A percentile compares a stretch with the other conserved stretches of the same genome.
Conservation (phyloP, 768 basidiomycete species). For the Amyloporia xantha region DNA sequence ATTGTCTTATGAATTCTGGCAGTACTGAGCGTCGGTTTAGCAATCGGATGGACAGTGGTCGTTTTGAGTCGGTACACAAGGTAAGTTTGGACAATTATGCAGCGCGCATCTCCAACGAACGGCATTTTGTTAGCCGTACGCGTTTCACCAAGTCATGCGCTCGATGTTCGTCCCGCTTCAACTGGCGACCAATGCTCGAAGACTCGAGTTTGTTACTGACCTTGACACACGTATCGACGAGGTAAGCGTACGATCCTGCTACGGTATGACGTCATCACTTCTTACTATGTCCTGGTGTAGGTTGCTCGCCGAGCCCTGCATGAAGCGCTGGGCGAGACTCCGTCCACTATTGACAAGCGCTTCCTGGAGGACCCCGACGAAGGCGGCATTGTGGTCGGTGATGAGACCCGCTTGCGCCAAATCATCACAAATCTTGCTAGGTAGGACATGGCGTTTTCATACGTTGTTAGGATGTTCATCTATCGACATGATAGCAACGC, state of each 20-base stretch:
- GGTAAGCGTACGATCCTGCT: conserved; percentile 28
- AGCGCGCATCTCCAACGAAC: not conserved
- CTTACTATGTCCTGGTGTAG: conserved; percentile 24
- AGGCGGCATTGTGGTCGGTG: conserved; percentile 72
- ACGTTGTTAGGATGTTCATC: not conserved
- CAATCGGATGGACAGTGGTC: conserved; percentile 82
- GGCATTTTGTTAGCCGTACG: conserved; percentile 56
- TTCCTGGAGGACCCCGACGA: conserved; percentile 41
- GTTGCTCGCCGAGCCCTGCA: conserved; percentile 54
- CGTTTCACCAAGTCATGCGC: conserved; percentile 72
- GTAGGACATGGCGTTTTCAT: conserved; percentile 30
- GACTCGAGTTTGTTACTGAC: conserved; percentile 58
- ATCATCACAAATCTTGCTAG: conserved; percentile 82
- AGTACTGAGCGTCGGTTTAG: conserved; percentile 25
- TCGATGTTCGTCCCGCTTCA: conserved; percentile 66
- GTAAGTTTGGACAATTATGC: too few species aligned
- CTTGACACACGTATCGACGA: conserved; percentile 64
- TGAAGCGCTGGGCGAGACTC: conserved; percentile 48
- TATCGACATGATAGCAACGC: conserved; percentile 73
- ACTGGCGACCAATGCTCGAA: conserved; percentile 60
- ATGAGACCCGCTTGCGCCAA: conserved; percentile 76
- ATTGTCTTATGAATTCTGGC: not conserved
- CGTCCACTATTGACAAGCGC: conserved; percentile 33
- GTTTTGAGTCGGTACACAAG: conserved; percentile 64
- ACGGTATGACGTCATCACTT: not conserved